Percentiles rank a stretch among this genome's conserved stretches.
Conservation (phyloP, 768 basidiomycete genomes). For the Amanita thiersii region DNA sequence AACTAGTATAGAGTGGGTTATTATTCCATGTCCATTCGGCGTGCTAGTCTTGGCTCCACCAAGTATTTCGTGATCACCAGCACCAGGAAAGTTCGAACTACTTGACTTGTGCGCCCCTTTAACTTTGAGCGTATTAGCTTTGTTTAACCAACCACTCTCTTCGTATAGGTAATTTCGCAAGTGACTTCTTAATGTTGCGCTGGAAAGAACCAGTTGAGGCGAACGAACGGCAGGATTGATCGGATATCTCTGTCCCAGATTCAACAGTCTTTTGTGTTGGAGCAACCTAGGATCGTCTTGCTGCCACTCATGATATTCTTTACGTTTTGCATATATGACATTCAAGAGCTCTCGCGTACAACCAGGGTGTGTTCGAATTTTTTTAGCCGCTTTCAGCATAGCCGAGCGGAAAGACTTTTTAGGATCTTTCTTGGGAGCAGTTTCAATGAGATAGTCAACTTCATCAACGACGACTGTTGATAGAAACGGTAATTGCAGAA, state of each 20-base stretch:
- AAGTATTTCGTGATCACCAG: conserved; percentile 8
- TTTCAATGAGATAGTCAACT: conserved; percentile 63
- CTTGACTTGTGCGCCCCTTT: conserved; percentile 17
- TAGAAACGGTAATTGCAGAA: conserved; percentile 37
- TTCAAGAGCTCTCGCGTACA: conserved; percentile 54
- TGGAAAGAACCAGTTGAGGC: conserved; percentile 61
- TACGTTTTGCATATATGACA: conserved; percentile 36
- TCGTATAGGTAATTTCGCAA: conserved; percentile 44
- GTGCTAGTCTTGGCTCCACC: conserved; percentile 9
- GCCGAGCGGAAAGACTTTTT: conserved; percentile 28
- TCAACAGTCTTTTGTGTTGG: conserved; percentile 6
- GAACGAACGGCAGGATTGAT: conserved; percentile 7
- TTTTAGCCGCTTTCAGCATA: conserved; percentile 28
- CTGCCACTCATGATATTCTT: conserved; percentile 19
- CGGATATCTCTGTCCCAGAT: background rate
- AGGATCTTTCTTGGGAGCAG: conserved; percentile 32
- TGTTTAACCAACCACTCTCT: conserved; percentile 53
- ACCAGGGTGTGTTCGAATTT: conserved; percentile 45
- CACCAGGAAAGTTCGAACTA: conserved; percentile 10
- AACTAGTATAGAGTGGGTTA: conserved; percentile 52
- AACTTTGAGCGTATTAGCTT: conserved; percentile 32
- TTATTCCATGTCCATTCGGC: conserved; percentile 14
- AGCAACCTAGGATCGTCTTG: conserved; percentile 8
- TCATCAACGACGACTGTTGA: conserved; percentile 67
- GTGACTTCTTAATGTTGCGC: conserved; percentile 59